These are phyloP conservation scores for Penicillium malachiteum DNA, from an alignment of 495 filamentous ascomycete genomes.

Conservation along the genomic window DNA sequence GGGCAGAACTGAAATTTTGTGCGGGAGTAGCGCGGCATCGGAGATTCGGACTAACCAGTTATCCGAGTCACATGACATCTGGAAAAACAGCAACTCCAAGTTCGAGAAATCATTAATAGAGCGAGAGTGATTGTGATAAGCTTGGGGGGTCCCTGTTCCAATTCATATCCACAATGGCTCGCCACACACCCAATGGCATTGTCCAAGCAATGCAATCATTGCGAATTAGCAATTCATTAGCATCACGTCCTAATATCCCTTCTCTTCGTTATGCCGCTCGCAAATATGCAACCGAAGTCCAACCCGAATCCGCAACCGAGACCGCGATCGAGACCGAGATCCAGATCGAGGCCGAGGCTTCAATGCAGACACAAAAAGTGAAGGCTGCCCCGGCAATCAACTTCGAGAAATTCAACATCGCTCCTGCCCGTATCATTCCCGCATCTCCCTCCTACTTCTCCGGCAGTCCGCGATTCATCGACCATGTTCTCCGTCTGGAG, in stretches of 20 bases:
- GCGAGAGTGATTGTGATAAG: too few species aligned
- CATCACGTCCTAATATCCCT: slow-evolving; percentile 8
- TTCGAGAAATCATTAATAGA: too few species aligned
- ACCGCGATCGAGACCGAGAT: slow-evolving; percentile 13
- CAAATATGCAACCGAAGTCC: slow-evolving; percentile 19
- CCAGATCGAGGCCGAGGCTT: neutral
- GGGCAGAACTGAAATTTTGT: slow-evolving; percentile 40
- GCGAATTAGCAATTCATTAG: slow-evolving; percentile 24
- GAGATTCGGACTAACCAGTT: slow-evolving; percentile 32
- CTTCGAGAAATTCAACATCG: slow-evolving; percentile 27
- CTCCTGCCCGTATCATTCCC: slow-evolving; percentile 70
- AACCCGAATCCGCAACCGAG: slow-evolving; percentile 16
- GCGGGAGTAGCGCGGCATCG: slow-evolving; percentile 28
- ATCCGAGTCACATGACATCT: slow-evolving; percentile 28
- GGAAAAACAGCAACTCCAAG: slow-evolving; percentile 19
- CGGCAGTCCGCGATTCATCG: slow-evolving; percentile 78
- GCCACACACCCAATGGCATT: slow-evolving; percentile 38
- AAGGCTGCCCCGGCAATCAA: slow-evolving; percentile 48
- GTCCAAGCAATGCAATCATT: slow-evolving; percentile 40
- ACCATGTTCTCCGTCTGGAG: slow-evolving; percentile 73
- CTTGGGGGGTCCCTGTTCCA: neutral
- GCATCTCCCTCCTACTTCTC: slow-evolving; percentile 93
- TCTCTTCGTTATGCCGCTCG: slow-evolving; percentile 20
- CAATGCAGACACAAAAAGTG: slow-evolving; percentile 3
- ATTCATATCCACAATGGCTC: slow-evolving; percentile 31